Evolutionary conservation across 1,139 yeast species (phyloP), one percentile per base, ranked within the genome.

Genomic region (Blastobotrys arbuscula): DNA sequence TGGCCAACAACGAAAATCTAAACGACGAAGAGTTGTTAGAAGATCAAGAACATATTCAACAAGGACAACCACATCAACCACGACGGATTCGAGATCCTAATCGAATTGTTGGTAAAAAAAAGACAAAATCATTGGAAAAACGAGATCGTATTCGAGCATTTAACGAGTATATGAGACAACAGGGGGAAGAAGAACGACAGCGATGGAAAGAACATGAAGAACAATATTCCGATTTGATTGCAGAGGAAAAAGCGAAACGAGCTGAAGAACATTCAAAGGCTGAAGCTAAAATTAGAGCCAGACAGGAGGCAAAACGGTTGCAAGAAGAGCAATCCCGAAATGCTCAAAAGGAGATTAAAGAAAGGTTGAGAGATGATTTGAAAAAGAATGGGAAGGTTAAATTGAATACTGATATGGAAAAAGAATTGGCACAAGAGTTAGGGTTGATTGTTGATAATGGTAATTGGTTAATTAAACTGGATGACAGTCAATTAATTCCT

Each of bases 91-190:
- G 26, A n/a, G 40, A 42, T 35, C 39, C 34, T 2, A 55, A 53
- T 35, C 50, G 59, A 10, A 47, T 52, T 3, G 67, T 65, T 2
- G 68, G 69, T 18, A 53, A 62, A 15, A 65, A 65, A 47, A 65
- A 65, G 56, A 60, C 68, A 38, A 58, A 57, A 46, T 61, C 67
- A 19, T 56, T 64, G 39, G 68, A 65, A 2, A 50, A 57, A 24
- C 47, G 59, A 37, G 69, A 64, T 41, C 66, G 58, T 38, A 55
- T 63, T 16, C 48, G 68, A 13, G 65, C 65, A 16, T 65, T 62
- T 49, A 59, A 55, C 46, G 69, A 65, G 53, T 60, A 55, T 46
- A 58, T 65, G 38, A 52, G 67, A 16, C 61, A 61, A 47, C 54
- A 52, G 47, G 65, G 65, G 13, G 63, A 58, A 42, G 60, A 56